These are phyloP conservation scores for Exsudoporus frostii DNA, from an alignment of 768 basidiomycete genomes.

Conservation along the genomic window DNA sequence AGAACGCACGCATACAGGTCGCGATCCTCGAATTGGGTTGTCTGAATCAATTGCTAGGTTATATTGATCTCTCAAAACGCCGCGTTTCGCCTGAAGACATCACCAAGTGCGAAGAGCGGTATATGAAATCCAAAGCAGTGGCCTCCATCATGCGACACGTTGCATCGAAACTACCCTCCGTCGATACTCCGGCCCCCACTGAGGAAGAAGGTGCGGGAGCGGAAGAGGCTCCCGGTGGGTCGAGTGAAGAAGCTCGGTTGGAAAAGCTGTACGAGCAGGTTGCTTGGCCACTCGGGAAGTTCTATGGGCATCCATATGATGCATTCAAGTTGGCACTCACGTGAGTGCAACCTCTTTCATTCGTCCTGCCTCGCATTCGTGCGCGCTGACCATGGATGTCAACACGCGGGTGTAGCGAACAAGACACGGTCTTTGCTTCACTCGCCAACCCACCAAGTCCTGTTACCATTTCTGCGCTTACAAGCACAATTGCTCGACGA, in stretches of 20 bases:
- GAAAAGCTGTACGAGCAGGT: slow-evolving; percentile 88
- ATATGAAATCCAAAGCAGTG: slow-evolving; percentile 96
- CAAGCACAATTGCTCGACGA: slow-evolving; percentile 85
- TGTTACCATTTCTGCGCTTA: slow-evolving; percentile 61
- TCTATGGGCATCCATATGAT: slow-evolving; percentile 94
- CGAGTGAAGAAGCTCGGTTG: slow-evolving; percentile 73
- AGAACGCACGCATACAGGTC: background rate
- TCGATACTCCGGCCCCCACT: slow-evolving; percentile 28
- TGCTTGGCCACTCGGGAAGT: slow-evolving; percentile 89
- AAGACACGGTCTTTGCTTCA: slow-evolving; percentile 77
- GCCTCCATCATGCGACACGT: slow-evolving; percentile 92
- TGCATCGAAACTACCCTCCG: slow-evolving; percentile 70
- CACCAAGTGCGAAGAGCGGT: slow-evolving; percentile 97
- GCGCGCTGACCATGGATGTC: slow-evolving; percentile 5
- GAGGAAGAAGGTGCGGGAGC: slow-evolving; percentile 21
- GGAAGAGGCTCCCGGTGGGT: slow-evolving; percentile 30
- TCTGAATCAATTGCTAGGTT: slow-evolving; percentile 51
- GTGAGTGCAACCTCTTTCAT: slow-evolving; percentile 45
- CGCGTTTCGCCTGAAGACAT: slow-evolving; percentile 98
- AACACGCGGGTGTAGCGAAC: slow-evolving; percentile 43
- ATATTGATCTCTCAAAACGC: slow-evolving; percentile 98
- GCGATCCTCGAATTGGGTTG: background rate
- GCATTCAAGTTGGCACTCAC: slow-evolving; percentile 96
- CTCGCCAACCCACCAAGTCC: slow-evolving; percentile 56
- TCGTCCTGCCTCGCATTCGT: slow-evolving; percentile 28